Evolutionary conservation across 495 filamentous ascomycete species (phyloP).

Genomic region (Neurospora intermedia): DNA sequence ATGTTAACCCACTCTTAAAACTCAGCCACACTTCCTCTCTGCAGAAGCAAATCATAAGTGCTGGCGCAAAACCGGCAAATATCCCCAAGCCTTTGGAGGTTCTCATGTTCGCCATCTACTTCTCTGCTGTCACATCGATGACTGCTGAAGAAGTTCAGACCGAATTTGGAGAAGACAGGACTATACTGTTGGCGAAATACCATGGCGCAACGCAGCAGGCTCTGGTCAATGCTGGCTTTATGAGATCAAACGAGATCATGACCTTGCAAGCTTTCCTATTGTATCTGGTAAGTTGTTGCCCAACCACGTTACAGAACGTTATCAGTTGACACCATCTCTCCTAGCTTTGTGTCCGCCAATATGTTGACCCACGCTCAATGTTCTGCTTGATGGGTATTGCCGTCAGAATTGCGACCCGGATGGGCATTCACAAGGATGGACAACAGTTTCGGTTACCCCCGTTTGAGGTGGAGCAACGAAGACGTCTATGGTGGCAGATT

Average conservation of each 20-base stretch:
- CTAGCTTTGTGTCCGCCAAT: constrained; percentile 34
- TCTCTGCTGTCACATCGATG: constrained; percentile 41
- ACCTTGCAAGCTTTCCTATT: constrained; percentile 45
- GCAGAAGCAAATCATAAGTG: constrained; percentile 42
- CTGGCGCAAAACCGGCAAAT: constrained; percentile 34
- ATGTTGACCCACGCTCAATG: constrained; percentile 37
- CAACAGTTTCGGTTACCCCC: constrained; percentile 47
- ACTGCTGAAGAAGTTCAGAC: constrained; percentile 38
- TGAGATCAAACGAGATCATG: constrained; percentile 42
- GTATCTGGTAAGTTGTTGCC: constrained; percentile 36
- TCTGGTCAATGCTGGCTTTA: constrained; percentile 45
- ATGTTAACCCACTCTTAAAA: constrained; percentile 62
- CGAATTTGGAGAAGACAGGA: constrained; percentile 38
- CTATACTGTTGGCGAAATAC: constrained; percentile 34
- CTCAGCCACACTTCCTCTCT: constrained; percentile 55
- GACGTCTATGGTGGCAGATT: constrained; percentile 65
- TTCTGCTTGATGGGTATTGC: constrained; percentile 52
- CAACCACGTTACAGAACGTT: not conserved
- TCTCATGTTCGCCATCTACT: constrained; percentile 49
- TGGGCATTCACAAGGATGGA: constrained; percentile 58
- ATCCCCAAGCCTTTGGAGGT: constrained; percentile 40
- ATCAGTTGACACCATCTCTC: constrained; percentile 9
- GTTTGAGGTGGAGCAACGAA: constrained; percentile 58
- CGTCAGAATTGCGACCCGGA: constrained; percentile 55
- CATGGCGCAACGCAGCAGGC: constrained; percentile 43